Conservation (phyloP, 306 rosid species). For the Ammopiptanthus mongolicus region DNA sequence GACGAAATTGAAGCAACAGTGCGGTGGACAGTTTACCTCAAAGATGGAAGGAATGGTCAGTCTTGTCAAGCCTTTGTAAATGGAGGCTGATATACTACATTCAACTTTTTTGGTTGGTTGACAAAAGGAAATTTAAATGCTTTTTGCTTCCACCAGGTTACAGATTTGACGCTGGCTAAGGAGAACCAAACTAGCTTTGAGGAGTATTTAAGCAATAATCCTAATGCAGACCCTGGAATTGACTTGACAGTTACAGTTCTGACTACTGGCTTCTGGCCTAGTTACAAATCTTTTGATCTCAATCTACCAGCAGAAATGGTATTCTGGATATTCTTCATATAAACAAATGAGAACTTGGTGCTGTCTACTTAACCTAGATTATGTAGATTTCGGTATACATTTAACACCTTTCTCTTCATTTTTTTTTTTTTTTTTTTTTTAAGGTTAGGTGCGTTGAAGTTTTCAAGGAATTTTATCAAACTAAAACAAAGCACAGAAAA, state of each 20-base stretch:
- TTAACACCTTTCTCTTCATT: background rate
- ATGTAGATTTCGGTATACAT: constrained; percentile 8
- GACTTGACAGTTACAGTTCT: constrained; percentile 89
- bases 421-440: background rate
- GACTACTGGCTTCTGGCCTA: constrained; percentile 97
- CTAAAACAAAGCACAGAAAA: constrained; percentile 86
- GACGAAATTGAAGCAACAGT: constrained; percentile 88
- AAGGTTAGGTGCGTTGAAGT: constrained; percentile 90
- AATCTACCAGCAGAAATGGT: constrained; percentile 97
- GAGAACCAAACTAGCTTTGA: constrained; percentile 83
- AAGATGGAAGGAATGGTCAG: constrained; percentile 99
- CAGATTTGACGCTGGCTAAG: constrained; percentile 87
- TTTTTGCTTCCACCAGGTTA: constrained; percentile 50
- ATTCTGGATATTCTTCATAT: constrained; percentile 19
- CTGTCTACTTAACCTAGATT: constrained; percentile 2
- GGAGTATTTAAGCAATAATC: constrained; percentile 55
- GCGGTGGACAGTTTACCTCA: constrained; percentile 91
- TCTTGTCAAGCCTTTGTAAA: constrained; percentile 11
- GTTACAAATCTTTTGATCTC: constrained; percentile 91
- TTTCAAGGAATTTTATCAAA: constrained; percentile 82
- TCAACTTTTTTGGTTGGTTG: background rate
- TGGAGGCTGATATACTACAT: background rate
- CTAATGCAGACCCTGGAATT: constrained; percentile 69
- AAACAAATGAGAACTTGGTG: background rate
- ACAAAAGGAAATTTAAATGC: constrained; percentile 3